phyloP scores from a whole-genome alignment of 1,284 basidiomycete genomes.

The Thecaphora frezii region DNA sequence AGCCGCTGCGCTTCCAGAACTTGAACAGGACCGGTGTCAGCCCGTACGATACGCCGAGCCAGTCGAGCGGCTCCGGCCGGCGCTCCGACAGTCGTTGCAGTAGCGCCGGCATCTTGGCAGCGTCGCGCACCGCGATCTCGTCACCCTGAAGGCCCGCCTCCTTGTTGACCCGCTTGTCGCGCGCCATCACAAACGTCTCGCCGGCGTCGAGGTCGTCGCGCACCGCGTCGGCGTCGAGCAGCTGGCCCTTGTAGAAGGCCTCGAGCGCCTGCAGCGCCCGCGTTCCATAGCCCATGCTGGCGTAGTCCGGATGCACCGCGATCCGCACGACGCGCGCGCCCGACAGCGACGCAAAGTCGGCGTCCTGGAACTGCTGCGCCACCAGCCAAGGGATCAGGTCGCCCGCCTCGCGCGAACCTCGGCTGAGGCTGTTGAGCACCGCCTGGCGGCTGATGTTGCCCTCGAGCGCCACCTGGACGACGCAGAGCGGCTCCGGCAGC shows the following conservation, averaged over 20 bases:
- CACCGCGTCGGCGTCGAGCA: slow-evolving; percentile 70
- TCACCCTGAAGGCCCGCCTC: slow-evolving; percentile 29
- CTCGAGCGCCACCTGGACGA: slow-evolving; percentile 85
- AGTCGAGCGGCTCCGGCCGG: slow-evolving; percentile 87
- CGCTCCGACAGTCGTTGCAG: slow-evolving; percentile 87
- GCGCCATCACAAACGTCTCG: slow-evolving; percentile 57
- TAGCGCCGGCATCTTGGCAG: slow-evolving; percentile 83
- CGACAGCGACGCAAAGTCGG: slow-evolving; percentile 82
- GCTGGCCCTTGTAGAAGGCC: slow-evolving; percentile 83
- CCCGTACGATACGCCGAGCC: slow-evolving; percentile 94
- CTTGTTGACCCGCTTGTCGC: slow-evolving; percentile 60
- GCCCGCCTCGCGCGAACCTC: slow-evolving; percentile 81
- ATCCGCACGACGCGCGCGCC: slow-evolving; percentile 91
- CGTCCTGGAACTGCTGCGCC: slow-evolving; percentile 94
- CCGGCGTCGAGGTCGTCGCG: slow-evolving; percentile 36
- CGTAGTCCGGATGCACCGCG: slow-evolving; percentile 95
- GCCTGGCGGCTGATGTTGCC: slow-evolving; percentile 85
- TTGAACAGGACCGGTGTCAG: slow-evolving; percentile 83
- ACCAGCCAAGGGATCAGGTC: slow-evolving; percentile 99
- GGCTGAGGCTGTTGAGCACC: slow-evolving; percentile 80
- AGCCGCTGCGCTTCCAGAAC: slow-evolving; percentile 96
- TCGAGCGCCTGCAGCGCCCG: slow-evolving; percentile 84
- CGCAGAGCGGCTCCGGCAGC: slow-evolving; percentile 73
- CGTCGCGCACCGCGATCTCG: slow-evolving; percentile 70
- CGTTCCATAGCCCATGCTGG: slow-evolving; percentile 91